A percentile compares a stretch with the other conserved stretches of the same genome.
Conservation (phyloP, 1,284 basidiomycete genomes). For the Trichosporon sp. region DNA sequence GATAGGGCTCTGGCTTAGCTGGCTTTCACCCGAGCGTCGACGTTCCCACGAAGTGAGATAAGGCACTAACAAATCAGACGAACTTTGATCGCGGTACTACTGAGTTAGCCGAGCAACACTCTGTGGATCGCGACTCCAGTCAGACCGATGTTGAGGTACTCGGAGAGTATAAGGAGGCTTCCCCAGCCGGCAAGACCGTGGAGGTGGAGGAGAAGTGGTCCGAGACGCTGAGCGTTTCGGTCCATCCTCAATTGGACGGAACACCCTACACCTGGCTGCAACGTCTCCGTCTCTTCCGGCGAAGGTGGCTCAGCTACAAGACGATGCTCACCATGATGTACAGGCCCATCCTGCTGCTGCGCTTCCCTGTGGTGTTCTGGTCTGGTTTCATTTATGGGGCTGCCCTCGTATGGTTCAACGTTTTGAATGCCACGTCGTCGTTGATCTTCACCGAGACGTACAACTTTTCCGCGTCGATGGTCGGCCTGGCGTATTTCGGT, state of each 20-base stretch:
- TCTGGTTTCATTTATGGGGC: conserved; percentile 23
- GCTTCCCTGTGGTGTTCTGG: conserved; percentile 24
- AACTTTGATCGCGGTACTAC: conserved; percentile 23
- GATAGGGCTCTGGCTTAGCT: background rate
- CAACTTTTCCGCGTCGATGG: conserved; percentile 18
- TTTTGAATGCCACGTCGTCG: conserved; percentile 23
- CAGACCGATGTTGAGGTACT: background rate
- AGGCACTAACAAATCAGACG: conserved; percentile 10
- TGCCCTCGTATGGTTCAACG: conserved; percentile 25
- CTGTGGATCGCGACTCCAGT: background rate
- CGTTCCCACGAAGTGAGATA: background rate
- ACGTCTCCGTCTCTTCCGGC: conserved; percentile 13
- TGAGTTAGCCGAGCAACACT: conserved; percentile 13
- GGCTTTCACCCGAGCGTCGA: background rate
- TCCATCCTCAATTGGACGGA: background rate
- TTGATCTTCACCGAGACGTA: conserved; percentile 14
- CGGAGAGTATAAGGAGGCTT: background rate
- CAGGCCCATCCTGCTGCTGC: conserved; percentile 19
- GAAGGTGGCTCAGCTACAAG: conserved; percentile 7
- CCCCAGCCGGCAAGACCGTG: background rate
- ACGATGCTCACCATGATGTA: conserved; percentile 15
- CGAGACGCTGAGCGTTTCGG: background rate
- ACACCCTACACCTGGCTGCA: conserved; percentile 6
- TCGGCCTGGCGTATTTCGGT: conserved; percentile 27
- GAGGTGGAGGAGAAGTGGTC: background rate